Base-by-base conservation (phyloP, 352 stramenopile species). In the Blastocystis sp. region DNA sequence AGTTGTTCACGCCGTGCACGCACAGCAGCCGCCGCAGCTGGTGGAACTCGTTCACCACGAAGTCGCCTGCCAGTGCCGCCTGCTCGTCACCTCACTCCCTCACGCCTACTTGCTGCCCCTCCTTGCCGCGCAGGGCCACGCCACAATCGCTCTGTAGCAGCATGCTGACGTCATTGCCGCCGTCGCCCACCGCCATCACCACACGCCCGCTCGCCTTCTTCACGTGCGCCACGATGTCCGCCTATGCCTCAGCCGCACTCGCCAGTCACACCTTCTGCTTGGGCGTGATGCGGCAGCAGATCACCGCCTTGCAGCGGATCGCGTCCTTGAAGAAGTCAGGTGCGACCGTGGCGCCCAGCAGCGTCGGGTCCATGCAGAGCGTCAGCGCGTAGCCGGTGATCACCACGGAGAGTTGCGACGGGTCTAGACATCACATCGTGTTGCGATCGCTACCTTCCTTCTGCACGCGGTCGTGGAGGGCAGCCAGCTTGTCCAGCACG, bases 91-190 rank as follows among this genome's bases (percentile, higher is more conserved):
- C 21, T 21, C 21, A 17, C 28, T 34, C 21, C 4, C 11, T 17
- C 11, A 28, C 11, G 38, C 2, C 1, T 0, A 69, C 95, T 64
- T 98, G 95, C 90, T 95, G 94, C 5, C 95, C 95, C 91, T 98
- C 95, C 80, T 97, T 94, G 17, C 95, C 95, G 11, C 91, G 94
- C 62, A 98, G 97, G 34, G 95, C 95, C 1, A 98, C 93, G 10
- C 95, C 95, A 1, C 98, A 92, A 45, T 98, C 93, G 10, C 93
- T 94, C 2, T 93, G 92, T 89, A 97, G 94, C 21, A 98, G 96
- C 95, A 98, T 98, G 7, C 91, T 93, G 5, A 97, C 94, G 78
- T 97, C 94, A 87, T 97, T 97, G 9, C 94, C 94, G 19, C 94
- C 94, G 88, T 97, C 94, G 9, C 94, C 94, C 71, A 97, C 97